Base-by-base conservation (phyloP, 1,284 basidiomycete genomes). In the Crepidotus sp. region DNA sequence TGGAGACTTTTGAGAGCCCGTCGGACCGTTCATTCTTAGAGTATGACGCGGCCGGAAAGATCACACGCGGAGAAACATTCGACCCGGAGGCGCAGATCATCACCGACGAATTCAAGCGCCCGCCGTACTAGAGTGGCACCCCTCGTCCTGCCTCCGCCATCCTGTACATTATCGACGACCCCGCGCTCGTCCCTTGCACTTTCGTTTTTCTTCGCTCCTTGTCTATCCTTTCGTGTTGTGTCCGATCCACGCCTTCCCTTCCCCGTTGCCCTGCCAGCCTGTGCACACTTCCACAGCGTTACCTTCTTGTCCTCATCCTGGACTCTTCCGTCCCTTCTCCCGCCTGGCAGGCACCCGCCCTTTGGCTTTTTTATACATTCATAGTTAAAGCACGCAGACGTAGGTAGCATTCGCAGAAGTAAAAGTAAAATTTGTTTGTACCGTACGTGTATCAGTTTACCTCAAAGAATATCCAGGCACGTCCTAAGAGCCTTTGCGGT, bases 61-160 rank as follows among this genome's bases (percentile, higher is more conserved):
- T 53, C 39, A 44, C 44, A 10, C 43, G 42, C 31, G 27, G 18
- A 3, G 42, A 42, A 67, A 69, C 35, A 58, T 35, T 66, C 49
- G 77, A 83, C 54, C 62, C 70, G 6, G 79, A 83, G 59, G 66
- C 74, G 6, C 76, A 77, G 45, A 62, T 61, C 27, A 72, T 76
- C 55, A 70, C 60, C 54, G 63, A 73, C 42, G 77, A 82, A 50
- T 81, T 80, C 69, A 83, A 83, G 60, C 69, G 64, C 14, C 72
- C 73, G 8, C 73, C 72, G 0, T 77, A 77, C 52, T 75, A 68
- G 57, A 49, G 21, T 38, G 29, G n/a, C 34, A n/a, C n/a, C 31
- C 13, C 32, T 29, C 25, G 26, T 13, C 36, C 8, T 11, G 10
- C 7, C 22, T n/a, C 8, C 36, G n/a, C 21, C 30, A 7, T 27